Evolutionary conservation across 2,329 filamentous ascomycete species (phyloP).

Genomic region (Metarhizium humberi): DNA sequence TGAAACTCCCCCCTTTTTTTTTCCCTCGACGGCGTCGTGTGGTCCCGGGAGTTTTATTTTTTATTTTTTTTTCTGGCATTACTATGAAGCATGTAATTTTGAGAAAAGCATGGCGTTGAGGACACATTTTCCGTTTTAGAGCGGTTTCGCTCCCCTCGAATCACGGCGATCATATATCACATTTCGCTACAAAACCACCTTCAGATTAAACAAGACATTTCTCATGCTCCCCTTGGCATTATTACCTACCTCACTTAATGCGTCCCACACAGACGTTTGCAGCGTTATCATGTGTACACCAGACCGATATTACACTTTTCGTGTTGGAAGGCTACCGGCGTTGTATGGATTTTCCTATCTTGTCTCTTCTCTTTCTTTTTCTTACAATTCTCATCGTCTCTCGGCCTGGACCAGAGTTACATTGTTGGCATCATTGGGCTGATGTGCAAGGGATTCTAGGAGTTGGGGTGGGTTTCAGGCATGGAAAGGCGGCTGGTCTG

Average conservation of each 20-base stretch:
- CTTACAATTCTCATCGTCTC: background rate
- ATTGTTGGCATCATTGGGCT: background rate
- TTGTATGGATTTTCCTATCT: background rate
- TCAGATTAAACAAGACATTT: background rate
- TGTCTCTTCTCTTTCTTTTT: background rate
- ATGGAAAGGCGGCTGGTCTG: conserved; percentile 1
- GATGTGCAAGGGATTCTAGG: background rate
- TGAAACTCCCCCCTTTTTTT: too few species aligned
- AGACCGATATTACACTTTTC: background rate
- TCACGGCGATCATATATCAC: background rate
- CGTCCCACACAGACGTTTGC: conserved; percentile 4
- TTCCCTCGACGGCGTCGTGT: background rate
- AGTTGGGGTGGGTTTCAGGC: conserved; percentile 3
- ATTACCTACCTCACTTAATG: conserved; percentile 1
- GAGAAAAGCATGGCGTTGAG: conserved; percentile 10
- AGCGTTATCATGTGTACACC: conserved; percentile 2
- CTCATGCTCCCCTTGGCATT: background rate
- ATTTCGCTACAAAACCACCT: background rate
- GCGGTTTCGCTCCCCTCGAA: background rate
- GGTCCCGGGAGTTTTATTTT: background rate
- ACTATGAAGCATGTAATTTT: background rate
- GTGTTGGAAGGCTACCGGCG: background rate
- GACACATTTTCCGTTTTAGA: background rate
- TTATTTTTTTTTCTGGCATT: background rate
- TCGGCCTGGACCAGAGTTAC: background rate